These are phyloP conservation scores for Nitzschia putrida DNA, from an alignment of 108 stramenopile species.

Conservation along the genomic window DNA sequence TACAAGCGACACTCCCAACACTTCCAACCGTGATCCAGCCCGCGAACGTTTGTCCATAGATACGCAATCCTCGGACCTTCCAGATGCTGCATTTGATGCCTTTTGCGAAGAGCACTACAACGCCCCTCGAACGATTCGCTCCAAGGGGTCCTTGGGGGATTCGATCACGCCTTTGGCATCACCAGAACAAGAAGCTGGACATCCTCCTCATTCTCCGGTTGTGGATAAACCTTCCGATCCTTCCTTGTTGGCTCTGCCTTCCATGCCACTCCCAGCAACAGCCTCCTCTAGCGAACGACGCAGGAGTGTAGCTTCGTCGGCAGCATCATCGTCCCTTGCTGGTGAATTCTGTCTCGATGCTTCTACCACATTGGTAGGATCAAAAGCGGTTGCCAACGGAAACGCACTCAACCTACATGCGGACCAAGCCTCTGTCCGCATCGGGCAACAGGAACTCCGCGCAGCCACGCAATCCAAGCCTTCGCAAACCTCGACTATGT, in stretches of 20 bases:
- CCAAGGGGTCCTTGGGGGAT: conserved; percentile 12
- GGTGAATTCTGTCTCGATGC: not conserved
- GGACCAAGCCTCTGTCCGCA: not conserved
- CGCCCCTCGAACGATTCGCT: conserved; percentile 6
- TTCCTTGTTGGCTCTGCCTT: too few relatives aligned
- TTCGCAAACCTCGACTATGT: not conserved
- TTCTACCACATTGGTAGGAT: not conserved
- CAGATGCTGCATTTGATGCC: conserved; percentile 4
- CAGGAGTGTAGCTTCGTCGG: not conserved
- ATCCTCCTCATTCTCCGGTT: not conserved
- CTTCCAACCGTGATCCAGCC: conserved; percentile 17
- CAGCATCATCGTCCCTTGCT: conserved; percentile 2
- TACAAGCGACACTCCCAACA: conserved; percentile 16
- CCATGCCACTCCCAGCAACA: not conserved
- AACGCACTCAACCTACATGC: not conserved
- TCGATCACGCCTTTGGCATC: conserved; percentile 14
- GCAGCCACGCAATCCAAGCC: not conserved
- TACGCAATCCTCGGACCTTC: too few relatives aligned
- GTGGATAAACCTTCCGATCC: too few relatives aligned
- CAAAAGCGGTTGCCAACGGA: not conserved
- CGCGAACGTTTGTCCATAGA: too few relatives aligned
- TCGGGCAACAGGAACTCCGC: conserved; percentile 4
- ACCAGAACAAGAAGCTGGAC: conserved; percentile 1
- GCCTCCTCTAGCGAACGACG: not conserved
- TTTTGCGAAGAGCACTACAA: conserved; percentile 18